Percentiles rank a stretch among this genome's conserved stretches.
Conservation (phyloP, 2,329 filamentous ascomycete species). For the Aureobasidium uvarum region DNA sequence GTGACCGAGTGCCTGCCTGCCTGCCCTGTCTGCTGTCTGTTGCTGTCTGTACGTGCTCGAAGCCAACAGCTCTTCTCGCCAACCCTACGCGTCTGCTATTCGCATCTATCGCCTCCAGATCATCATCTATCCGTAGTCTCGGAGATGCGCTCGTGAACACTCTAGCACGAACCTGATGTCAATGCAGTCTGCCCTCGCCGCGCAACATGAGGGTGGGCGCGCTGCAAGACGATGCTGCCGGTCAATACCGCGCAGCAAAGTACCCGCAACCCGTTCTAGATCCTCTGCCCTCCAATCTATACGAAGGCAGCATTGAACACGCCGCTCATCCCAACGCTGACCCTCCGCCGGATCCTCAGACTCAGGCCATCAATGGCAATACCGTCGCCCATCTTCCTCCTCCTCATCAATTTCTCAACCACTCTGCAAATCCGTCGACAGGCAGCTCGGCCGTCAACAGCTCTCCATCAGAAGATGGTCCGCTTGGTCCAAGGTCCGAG, state of each 20-base stretch:
- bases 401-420: constrained; percentile 16
- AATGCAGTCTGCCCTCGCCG: constrained; percentile 22
- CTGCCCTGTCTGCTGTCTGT: background rate
- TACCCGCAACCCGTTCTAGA: constrained; percentile 34
- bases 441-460: background rate
- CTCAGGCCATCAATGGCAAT: constrained; percentile 22
- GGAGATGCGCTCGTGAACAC: constrained; percentile 14
- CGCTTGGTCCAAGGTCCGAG: background rate
- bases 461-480: constrained; percentile 17
- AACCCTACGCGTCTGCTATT: background rate
- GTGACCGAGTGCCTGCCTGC: background rate
- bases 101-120: background rate
- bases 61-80: background rate
- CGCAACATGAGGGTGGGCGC: constrained; percentile 30
- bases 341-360: constrained; percentile 14
- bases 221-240: constrained; percentile 31
- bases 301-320: constrained; percentile 25
- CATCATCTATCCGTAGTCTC: background rate
- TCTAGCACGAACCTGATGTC: constrained; percentile 14
- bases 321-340: constrained; percentile 4
- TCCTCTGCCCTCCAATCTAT: constrained; percentile 25
- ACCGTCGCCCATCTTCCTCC: constrained; percentile 19
- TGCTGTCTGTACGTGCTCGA: background rate
- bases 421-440: background rate
- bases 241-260: constrained; percentile 32